phyloP scores from a whole-genome alignment of 176 grass and related monocot genomes.

The Cenchrus fungigraminus region DNA sequence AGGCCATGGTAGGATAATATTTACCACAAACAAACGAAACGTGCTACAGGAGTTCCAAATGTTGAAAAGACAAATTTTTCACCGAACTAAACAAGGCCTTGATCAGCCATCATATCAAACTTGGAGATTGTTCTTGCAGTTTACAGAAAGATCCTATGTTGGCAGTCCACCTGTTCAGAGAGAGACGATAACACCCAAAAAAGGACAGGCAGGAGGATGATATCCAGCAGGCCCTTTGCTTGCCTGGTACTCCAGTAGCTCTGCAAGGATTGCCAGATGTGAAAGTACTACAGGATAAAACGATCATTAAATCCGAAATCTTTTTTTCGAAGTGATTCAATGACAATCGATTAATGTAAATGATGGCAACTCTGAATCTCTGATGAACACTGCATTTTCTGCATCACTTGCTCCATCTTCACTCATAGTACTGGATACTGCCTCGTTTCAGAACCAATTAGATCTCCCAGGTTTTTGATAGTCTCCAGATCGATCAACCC shows the following conservation, averaged over 20 bases:
- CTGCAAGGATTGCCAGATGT: constrained; percentile 5
- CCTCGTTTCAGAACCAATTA: neutral
- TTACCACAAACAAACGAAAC: too few relatives aligned
- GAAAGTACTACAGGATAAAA: neutral
- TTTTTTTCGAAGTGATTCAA: neutral
- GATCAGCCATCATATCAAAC: neutral
- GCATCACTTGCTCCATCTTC: neutral
- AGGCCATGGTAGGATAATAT: too few relatives aligned
- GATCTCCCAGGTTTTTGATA: neutral
- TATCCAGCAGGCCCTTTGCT: neutral
- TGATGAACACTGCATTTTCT: neutral
- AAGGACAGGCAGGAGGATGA: neutral
- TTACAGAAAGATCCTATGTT: neutral
- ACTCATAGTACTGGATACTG: neutral
- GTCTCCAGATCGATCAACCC: neutral
- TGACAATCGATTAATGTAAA: neutral
- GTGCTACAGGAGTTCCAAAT: too few relatives aligned
- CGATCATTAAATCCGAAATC: neutral
- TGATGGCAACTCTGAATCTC: neutral
- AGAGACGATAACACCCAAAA: neutral
- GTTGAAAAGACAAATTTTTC: too few relatives aligned
- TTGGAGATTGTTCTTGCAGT: neutral
- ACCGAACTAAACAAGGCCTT: too few relatives aligned
- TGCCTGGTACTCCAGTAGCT: constrained; percentile 23
- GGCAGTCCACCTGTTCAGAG: neutral